Evolutionary conservation across 306 rosid species (phyloP).

Genomic region (Rosa persica): DNA sequence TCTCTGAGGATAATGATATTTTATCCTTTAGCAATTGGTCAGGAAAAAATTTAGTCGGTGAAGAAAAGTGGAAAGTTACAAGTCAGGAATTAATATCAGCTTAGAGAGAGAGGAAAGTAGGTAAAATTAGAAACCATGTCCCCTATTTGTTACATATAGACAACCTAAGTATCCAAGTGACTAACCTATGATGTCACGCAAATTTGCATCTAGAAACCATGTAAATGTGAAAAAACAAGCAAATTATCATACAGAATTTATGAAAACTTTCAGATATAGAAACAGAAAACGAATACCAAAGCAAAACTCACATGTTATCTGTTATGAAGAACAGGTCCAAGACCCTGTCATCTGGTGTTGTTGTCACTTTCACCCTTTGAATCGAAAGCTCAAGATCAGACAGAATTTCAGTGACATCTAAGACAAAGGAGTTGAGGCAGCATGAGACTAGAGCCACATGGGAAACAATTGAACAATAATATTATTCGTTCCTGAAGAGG

Average conservation of each 20-base stretch:
- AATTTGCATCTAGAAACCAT: background rate
- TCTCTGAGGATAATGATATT: background rate
- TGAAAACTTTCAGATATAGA: background rate
- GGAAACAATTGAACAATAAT: background rate
- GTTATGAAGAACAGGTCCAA: constrained; percentile 77
- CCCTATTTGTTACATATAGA: background rate
- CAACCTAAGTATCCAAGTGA: background rate
- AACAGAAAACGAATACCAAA: background rate
- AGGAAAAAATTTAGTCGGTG: constrained; percentile 7
- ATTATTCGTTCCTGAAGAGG: background rate
- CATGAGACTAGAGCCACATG: constrained; percentile 19
- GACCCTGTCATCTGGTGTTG: constrained; percentile 78
- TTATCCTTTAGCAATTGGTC: background rate
- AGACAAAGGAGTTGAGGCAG: constrained; percentile 1
- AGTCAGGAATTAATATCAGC: background rate
- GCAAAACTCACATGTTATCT: constrained; percentile 59
- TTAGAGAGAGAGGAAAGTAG: background rate
- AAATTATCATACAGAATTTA: background rate
- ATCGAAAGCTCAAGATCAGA: constrained; percentile 70
- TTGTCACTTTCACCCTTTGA: constrained; percentile 72
- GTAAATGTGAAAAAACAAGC: background rate
- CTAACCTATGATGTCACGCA: background rate
- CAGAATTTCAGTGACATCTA: constrained; percentile 64
- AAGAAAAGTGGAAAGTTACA: background rate
- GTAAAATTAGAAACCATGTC: background rate